These are phyloP conservation scores for Chaetomiaceae sp. DNA, from an alignment of 2,329 filamentous ascomycete species.

Conservation along the genomic window DNA sequence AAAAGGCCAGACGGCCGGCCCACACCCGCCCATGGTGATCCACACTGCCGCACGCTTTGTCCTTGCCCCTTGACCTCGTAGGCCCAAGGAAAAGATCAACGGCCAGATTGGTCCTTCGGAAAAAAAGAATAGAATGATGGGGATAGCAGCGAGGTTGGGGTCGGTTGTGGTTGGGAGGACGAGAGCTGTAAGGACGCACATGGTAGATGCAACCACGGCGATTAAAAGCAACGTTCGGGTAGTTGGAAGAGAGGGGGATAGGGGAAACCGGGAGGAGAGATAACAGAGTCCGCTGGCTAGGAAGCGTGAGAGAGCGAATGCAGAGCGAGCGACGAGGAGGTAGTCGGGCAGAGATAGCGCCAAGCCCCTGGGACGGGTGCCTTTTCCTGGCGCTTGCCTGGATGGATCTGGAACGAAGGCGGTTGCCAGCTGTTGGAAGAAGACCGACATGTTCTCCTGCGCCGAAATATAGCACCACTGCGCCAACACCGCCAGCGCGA, in stretches of 20 bases:
- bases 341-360: slow-evolving; percentile 57
- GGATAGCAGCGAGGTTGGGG: slow-evolving; percentile 50
- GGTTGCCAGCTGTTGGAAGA: slow-evolving; percentile 50
- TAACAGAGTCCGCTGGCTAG: slow-evolving; percentile 35
- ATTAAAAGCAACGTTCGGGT: slow-evolving; percentile 67
- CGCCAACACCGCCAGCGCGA: slow-evolving; percentile 67
- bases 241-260: slow-evolving; percentile 48
- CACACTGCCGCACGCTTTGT: slow-evolving; percentile 75
- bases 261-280: too few relatives aligned
- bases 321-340: slow-evolving; percentile 65
- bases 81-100: slow-evolving; percentile 72
- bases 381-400: too few relatives aligned
- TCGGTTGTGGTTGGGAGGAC: slow-evolving; percentile 37
- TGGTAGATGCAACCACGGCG: slow-evolving; percentile 55
- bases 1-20: slow-evolving; percentile 70
- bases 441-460: slow-evolving; percentile 62
- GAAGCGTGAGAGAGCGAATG: slow-evolving; percentile 72
- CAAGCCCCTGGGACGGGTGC: slow-evolving; percentile 43
- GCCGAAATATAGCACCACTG: slow-evolving; percentile 77
- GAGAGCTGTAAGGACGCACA: slow-evolving; percentile 48
- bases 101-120: slow-evolving; percentile 82
- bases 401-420: slow-evolving; percentile 22
- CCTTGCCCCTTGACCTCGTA: slow-evolving; percentile 73
- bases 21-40: slow-evolving; percentile 71
- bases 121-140: slow-evolving; percentile 68